Evolutionary conservation across 208 protist genomes (phyloP).

Genomic region (Trypanosomatidae sp.): DNA sequence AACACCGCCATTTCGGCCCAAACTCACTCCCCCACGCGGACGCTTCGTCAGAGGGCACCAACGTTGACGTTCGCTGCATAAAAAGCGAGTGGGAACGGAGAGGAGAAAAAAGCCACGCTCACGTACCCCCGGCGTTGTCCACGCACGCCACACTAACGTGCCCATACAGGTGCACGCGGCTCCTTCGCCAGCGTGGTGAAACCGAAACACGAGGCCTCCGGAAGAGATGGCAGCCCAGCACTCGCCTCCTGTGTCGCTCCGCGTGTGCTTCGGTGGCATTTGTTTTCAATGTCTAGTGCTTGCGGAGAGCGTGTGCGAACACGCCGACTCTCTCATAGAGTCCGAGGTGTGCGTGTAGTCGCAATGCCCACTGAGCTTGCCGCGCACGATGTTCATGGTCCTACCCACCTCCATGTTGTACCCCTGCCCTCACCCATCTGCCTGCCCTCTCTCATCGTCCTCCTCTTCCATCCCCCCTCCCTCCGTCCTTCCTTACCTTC

Average conservation of each 20-base stretch:
- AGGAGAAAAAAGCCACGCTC: neutral
- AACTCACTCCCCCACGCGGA: neutral
- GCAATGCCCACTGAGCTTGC: neutral
- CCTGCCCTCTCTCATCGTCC: neutral
- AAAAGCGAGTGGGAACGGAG: neutral
- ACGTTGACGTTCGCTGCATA: neutral
- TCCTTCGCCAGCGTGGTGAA: neutral
- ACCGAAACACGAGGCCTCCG: neutral
- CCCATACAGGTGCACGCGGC: neutral
- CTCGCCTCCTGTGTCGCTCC: neutral
- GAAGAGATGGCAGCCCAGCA: neutral
- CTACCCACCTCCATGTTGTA: neutral
- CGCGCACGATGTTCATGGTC: neutral
- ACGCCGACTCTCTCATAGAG: neutral
- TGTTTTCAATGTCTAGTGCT: neutral
- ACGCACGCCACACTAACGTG: neutral
- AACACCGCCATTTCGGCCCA: neutral
- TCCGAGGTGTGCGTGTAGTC: neutral
- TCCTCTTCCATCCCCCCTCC: neutral
- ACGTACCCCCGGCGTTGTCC: neutral
- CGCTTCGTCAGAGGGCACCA: neutral
- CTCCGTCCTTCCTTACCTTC: neutral
- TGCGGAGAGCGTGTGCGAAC: neutral
- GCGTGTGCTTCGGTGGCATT: neutral
- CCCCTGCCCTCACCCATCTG: neutral